Evolutionary conservation across 345 rosid species (phyloP), one percentile per base, ranked within the genome.

Genomic region (Aethionema arabicum): DNA sequence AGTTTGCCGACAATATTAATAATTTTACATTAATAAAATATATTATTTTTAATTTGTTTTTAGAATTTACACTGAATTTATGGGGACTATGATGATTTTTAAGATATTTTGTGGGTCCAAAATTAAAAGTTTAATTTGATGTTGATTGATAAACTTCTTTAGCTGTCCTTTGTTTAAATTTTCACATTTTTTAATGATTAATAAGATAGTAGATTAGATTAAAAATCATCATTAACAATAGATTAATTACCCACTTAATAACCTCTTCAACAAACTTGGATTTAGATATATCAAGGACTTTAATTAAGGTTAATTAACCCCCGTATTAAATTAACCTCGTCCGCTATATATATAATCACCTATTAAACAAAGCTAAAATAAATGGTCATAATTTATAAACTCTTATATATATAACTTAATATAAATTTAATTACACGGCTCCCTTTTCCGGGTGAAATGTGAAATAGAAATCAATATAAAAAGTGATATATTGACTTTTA

Each of bases 181-280:
- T 21, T 21, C 27, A 1, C 27, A 21, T 21, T 21, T 21, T 21
- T 1, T 21, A 21, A 21, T 21, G 27, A 21, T 21, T 21, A 21
- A 21, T 21, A 21, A 21, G 27, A 21, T 21, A 21, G 27, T 21
- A 21, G 27, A 21, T 21, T 21, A 21, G 2, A 21, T 40, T 12
- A 8, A 40, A 40, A 40, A 40, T 47, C 63, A 61, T 69, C 67
- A 69, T 54, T 54, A 69, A 2, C 21, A 13, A 12, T 31, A 32
- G 68, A 69, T 69, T 61, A 69, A 46, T 31, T 30, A 52, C 54
- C 65, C 12, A 44, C n/a, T 35, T 42, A 58, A 11, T 52, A 39
- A 68, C 41, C 36, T 29, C 41, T 29, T 29, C 61, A 52, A 43
- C 66, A 43, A 59, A 68, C 72, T 60, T 68, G 55, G 65, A 67